Evolutionary conservation across 148 eudicot species (phyloP), one percentile per base, ranked within the genome.

Genomic region (Camellia lanceoleosa): DNA sequence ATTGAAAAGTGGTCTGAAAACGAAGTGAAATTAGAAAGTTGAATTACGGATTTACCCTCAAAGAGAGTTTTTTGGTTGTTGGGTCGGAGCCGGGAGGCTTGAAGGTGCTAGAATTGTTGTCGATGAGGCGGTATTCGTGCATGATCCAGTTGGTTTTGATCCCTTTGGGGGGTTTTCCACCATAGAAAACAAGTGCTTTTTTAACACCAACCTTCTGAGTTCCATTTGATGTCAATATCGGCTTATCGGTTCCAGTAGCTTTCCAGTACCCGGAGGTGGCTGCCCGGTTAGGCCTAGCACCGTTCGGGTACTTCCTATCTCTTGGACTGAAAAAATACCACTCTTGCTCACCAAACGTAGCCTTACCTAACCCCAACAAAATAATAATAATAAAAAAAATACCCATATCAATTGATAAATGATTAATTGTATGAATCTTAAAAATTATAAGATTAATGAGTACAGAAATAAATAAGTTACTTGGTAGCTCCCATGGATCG

Each of bases 211-310:
- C 87, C 56, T 87, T 87, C 44, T 89, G 85, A 44, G 84, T 82
- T 72, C 89, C 90, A 15, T 89, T 90, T 0, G 82, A 82, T 14
- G 89, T 83, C 20, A 86, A 47, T 43, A 90, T 89, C 41, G 90
- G 89, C 74, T 89, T 89, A 62, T 90, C 92, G 0, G 89, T 89
- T 15, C 92, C 92, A 7, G 92, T 90, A 2, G 92, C 92, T 70
- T 90, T 90, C 92, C 92, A 90, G 41, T 90, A 90, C 10, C 92
- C 92, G 3, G 92, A 90, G 14, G 90, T 90, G 5, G 92, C 88
- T 0, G 90, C 92, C 82, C 92, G 75, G 73, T 90, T 90, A 42
- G 92, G 92, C 78, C 92, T 55, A n/a, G 88, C 90, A 12, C 92
- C 92, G 75, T 90, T 90, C 0, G 90, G 88, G 76, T 90, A 90